These are phyloP conservation scores for Begonia peltatifolia DNA, from an alignment of 306 rosid species.

Conservation along the genomic window DNA sequence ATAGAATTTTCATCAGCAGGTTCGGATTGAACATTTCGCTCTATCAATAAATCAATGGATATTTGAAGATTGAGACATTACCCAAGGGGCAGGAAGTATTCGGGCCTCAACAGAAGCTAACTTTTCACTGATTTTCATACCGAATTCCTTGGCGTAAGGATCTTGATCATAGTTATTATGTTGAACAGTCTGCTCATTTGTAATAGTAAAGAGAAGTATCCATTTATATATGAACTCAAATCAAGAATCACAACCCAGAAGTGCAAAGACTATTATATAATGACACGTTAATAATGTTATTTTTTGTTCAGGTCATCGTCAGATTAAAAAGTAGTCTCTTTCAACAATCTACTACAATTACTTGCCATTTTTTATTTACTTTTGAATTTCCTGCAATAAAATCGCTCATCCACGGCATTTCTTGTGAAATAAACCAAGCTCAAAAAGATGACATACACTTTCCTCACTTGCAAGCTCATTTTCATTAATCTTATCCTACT, in stretches of 20 bases:
- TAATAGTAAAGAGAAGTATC: constrained; percentile 6
- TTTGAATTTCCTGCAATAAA: no score
- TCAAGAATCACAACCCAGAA: no score
- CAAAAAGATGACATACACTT: constrained; percentile 22
- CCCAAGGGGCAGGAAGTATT: constrained; percentile 98
- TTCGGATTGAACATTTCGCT: background rate
- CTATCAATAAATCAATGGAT: constrained; percentile 3
- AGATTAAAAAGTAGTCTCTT: no score
- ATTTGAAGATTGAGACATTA: constrained; percentile 21
- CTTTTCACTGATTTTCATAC: constrained; percentile 77
- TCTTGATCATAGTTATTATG: constrained; percentile 79
- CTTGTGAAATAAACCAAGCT: constrained; percentile 41
- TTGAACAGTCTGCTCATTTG: constrained; percentile 51
- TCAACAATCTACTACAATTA: no score
- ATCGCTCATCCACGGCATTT: no score
- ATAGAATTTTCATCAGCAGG: constrained; percentile 5
- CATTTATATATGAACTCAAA: no score
- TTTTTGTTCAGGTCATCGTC: no score
- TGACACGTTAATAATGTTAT: no score
- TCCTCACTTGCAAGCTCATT: constrained; percentile 12
- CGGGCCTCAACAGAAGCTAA: constrained; percentile 91
- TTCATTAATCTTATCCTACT: constrained; percentile 10
- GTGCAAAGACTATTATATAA: no score
- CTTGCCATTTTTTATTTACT: no score
- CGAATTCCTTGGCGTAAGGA: constrained; percentile 95